These are phyloP conservation scores for Neurospora sp. DNA, from an alignment of 495 filamentous ascomycete genomes.

Conservation along the genomic window DNA sequence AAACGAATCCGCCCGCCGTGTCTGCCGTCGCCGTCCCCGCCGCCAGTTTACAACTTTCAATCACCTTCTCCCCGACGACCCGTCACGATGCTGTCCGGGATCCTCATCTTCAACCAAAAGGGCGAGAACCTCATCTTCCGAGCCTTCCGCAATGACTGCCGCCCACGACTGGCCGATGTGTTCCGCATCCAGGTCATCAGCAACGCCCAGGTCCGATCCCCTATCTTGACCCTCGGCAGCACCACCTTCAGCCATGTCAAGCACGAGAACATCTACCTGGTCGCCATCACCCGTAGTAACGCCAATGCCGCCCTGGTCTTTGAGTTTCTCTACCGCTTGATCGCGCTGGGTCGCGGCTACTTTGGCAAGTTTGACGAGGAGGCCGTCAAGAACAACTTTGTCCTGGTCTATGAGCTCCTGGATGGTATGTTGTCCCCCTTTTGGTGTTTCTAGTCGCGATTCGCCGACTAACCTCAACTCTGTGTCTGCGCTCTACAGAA, in stretches of 20 bases:
- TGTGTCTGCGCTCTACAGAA: slow-evolving; percentile 41
- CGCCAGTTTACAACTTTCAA: not conserved
- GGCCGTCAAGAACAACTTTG: slow-evolving; percentile 99
- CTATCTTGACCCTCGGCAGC: slow-evolving; percentile 92
- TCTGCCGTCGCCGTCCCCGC: not conserved
- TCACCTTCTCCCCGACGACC: not conserved
- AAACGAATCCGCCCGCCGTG: not conserved
- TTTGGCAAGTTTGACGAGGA: slow-evolving; percentile 99
- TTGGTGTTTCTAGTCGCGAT: not conserved
- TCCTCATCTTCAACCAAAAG: slow-evolving; percentile 98
- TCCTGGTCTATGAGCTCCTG: slow-evolving; percentile 93
- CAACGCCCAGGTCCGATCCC: slow-evolving; percentile 94
- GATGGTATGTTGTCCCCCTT: slow-evolving; percentile 52
- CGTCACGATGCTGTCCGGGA: slow-evolving; percentile 79
- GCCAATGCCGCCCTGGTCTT: slow-evolving; percentile 98
- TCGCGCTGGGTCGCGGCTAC: slow-evolving; percentile 84
- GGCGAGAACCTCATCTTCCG: slow-evolving; percentile 99
- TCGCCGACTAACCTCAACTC: not conserved
- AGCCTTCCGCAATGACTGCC: slow-evolving; percentile 94
- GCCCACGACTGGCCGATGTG: slow-evolving; percentile 92
- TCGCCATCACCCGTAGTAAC: slow-evolving; percentile 98
- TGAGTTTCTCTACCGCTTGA: slow-evolving; percentile 91
- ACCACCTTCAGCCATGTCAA: slow-evolving; percentile 99
- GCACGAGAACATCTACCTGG: slow-evolving; percentile 98
- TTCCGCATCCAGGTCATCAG: slow-evolving; percentile 99